Evolutionary conservation across 257 asterid genomes (phyloP), one percentile per base, ranked within the genome.

Genomic region (Haberlea rhodopensis): DNA sequence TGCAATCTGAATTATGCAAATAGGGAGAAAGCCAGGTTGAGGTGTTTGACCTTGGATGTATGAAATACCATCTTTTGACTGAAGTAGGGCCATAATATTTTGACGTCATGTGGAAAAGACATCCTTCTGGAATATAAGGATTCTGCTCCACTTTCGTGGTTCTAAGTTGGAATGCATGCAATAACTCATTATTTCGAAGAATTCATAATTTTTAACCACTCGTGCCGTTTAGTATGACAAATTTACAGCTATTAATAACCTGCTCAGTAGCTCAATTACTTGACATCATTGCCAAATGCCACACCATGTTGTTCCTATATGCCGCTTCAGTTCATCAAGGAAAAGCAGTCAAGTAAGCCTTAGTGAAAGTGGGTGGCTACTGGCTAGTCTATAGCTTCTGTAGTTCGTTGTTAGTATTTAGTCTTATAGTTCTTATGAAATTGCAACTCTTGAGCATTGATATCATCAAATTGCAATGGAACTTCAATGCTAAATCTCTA

Each of bases 11-110:
- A 46, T n/a, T 24, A 51, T 57, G 46, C 51, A 10, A 25, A 32
- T 32, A 8, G 15, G 45, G 65, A 51, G 60, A 61, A 46, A 75
- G 27, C 25, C 56, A 21, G 56, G 48, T 0, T 34, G 40, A 37
- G 57, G 62, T 61, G 68, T 72, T 82, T 82, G 79, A 78, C 81
- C 68, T 63, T 23, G 48, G 71, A 76, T 68, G 75, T 21, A 79
- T 22, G 61, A 66, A 43, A 11, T 45, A 53, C 67, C 55, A 63
- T 53, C 84, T 85, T 80, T 82, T 85, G 85, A 76, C 85, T 71
- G 62, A 66, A 45, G 70, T 78, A 60, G 80, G 92, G 60, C 79
- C 85, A 65, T 65, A 56, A 68, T 74, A 72, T 71, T 66, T 60
- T 71, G 82, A 76, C 64, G 55, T 76, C 70, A 51, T 21, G 8